phyloP scores from a whole-genome alignment of 805 yeast species.

The Cyberlindnera misumaiensis region DNA sequence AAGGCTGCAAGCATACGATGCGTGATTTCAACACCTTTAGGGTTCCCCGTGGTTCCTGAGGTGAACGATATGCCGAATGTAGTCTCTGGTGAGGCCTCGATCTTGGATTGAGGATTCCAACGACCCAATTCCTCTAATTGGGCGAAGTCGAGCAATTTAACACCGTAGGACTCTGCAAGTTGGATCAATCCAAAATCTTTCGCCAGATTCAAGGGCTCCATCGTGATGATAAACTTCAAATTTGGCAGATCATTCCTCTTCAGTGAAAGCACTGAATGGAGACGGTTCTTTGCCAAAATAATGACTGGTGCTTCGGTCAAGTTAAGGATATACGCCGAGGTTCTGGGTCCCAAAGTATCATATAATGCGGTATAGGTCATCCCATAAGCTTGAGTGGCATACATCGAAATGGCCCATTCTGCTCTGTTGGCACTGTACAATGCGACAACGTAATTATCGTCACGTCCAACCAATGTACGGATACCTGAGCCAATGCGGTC shows the following conservation, averaged over 20 bases:
- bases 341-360: constrained; percentile 40
- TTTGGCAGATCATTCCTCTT: constrained; percentile 25
- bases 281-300: constrained; percentile 39
- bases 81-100: constrained; percentile 31
- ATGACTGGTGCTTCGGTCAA: constrained; percentile 47
- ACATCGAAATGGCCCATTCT: constrained; percentile 55
- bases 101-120: constrained; percentile 28
- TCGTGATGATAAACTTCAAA: constrained; percentile 39
- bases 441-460: constrained; percentile 34
- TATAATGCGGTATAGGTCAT: constrained; percentile 36
- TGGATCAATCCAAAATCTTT: constrained; percentile 21
- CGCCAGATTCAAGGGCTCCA: constrained; percentile 33
- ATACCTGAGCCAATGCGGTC: constrained; percentile 38
- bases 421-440: constrained; percentile 41
- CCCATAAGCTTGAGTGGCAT: constrained; percentile 47
- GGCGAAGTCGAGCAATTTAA: constrained; percentile 30
- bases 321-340: constrained; percentile 45
- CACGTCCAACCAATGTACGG: constrained; percentile 9
- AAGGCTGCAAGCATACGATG: constrained; percentile 39
- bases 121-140: constrained; percentile 28
- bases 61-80: constrained; percentile 53
- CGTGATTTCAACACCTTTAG: constrained; percentile 51
- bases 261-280: constrained; percentile 34
- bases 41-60: constrained; percentile 61
- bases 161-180: constrained; percentile 15